Base-by-base conservation (phyloP, 192 early-diverging fungal genomes). In the Podila epigama region DNA sequence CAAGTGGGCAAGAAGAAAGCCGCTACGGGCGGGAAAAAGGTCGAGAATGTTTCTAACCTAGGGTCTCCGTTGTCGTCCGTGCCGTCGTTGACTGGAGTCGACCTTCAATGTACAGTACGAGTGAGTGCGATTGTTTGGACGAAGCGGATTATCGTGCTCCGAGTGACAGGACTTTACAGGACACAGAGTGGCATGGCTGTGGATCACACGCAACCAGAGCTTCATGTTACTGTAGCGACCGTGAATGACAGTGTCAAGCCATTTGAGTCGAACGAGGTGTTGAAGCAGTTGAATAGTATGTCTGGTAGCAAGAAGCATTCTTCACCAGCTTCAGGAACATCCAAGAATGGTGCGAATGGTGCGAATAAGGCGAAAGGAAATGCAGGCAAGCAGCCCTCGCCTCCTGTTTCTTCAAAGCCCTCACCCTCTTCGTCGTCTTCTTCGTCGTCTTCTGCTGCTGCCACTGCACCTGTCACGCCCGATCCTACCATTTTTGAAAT, bases 51-150 rank as follows among this genome's bases (percentile, higher is more conserved):
- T 13, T 39, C 58, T 10, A 16, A 20, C 13, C 16, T 55, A 1
- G 3, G 4, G 5, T 22, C 29, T 16, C 22, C 41, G 8, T 32
- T 32, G 1, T 41, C 41, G 6, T 34, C 44, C 1, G n/a, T n/a
- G 9, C 11, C 44, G 60, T 41, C 58, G 1, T 20, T 33, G 16
- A 27, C 29, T 2, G 15, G 27, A 57, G 4, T 27, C 41, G 77
- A 69, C 5, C 60, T 69, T 18, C 81, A 77, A n/a, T 66, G 79
- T 5, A 71, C 58, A 1, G 22, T 82, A 3, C 39, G 18, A 0
- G 83, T 82, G 1, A 83, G 88, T 57, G 84, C 85, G 35, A 51
- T 89, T 12, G 83, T 91, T 3, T 88, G 84, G 63, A 79, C 87
- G 48, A 55, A 64, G 4, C 51, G 71, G 11, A 52, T 84, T 11